Conservation (phyloP, 345 rosid species). For the Nasturtium officinale region DNA sequence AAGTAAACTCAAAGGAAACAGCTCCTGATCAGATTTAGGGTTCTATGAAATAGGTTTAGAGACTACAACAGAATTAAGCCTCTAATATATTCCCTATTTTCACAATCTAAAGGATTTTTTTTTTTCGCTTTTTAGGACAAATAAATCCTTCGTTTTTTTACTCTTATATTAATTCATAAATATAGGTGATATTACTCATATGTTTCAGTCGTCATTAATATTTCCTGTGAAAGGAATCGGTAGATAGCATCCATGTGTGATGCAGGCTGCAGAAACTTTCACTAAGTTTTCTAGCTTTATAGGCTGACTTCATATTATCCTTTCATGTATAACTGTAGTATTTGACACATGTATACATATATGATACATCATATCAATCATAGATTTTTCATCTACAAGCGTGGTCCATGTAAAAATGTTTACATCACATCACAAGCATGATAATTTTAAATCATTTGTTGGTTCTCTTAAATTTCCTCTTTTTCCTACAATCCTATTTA, state of each 20-base stretch:
- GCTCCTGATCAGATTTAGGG: constrained; percentile 42
- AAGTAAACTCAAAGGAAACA: constrained; percentile 40
- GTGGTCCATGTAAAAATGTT: constrained; percentile 45
- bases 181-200: neutral
- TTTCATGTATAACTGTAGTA: constrained; percentile 28
- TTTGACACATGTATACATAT: constrained; percentile 32
- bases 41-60: constrained; percentile 36
- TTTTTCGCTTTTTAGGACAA: neutral
- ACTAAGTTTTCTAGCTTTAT: constrained; percentile 29
- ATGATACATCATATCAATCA: constrained; percentile 39
- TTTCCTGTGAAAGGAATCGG: constrained; percentile 32
- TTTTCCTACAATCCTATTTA: constrained; percentile 12
- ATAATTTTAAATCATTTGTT: constrained; percentile 3
- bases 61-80: constrained; percentile 24
- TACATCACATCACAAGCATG: constrained; percentile 41
- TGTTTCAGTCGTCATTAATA: constrained; percentile 21
- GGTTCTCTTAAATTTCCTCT: neutral
- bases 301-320: constrained; percentile 37
- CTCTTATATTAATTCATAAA: neutral
- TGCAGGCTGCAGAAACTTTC: constrained; percentile 30
- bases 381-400: constrained; percentile 41
- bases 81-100: constrained; percentile 23
- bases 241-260: constrained; percentile 40
- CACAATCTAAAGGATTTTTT: neutral
- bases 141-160: neutral